Evolutionary conservation across 2,329 filamentous ascomycete genomes (phyloP).

Genomic region (Fusarium irregulare): DNA sequence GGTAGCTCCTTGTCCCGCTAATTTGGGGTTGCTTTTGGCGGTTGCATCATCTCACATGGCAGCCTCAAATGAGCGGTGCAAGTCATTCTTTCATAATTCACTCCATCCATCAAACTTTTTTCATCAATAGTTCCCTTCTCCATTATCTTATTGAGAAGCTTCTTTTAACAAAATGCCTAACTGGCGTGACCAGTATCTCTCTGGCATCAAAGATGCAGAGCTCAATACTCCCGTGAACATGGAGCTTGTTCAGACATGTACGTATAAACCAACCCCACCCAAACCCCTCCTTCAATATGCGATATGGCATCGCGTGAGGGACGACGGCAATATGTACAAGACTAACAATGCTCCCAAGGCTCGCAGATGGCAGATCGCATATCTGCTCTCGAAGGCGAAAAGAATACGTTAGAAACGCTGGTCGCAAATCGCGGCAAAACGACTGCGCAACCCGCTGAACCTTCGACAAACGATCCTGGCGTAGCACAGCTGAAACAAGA

Average conservation of each 20-base stretch:
- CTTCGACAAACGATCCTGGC: constrained; percentile 48
- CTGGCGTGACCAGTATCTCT: constrained; percentile 86
- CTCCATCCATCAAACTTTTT: background rate
- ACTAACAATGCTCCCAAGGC: constrained; percentile 57
- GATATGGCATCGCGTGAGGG: constrained; percentile 18
- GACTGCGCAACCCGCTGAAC: constrained; percentile 23
- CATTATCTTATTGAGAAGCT: background rate
- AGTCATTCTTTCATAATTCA: constrained; percentile 13
- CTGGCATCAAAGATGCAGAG: constrained; percentile 78
- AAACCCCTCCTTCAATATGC: constrained; percentile 24
- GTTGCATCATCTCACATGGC: constrained; percentile 46
- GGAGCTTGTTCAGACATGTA: constrained; percentile 84
- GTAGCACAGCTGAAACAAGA: constrained; percentile 71
- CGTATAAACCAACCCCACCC: constrained; percentile 47
- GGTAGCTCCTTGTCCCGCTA: constrained; percentile 26
- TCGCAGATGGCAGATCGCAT: constrained; percentile 75
- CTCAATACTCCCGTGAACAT: constrained; percentile 71
- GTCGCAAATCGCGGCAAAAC: constrained; percentile 42
- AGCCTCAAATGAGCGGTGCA: constrained; percentile 33
- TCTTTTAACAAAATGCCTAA: constrained; percentile 61
- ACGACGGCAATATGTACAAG: background rate
- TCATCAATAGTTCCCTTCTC: background rate
- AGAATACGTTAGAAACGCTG: constrained; percentile 54
- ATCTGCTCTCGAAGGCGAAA: constrained; percentile 70
- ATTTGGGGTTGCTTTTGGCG: constrained; percentile 11